A percentile compares a stretch with the other conserved stretches of the same genome.
These are phyloP conservation scores for Lactarius trivialis DNA, from an alignment of 768 basidiomycete species.

Conservation along the genomic window DNA sequence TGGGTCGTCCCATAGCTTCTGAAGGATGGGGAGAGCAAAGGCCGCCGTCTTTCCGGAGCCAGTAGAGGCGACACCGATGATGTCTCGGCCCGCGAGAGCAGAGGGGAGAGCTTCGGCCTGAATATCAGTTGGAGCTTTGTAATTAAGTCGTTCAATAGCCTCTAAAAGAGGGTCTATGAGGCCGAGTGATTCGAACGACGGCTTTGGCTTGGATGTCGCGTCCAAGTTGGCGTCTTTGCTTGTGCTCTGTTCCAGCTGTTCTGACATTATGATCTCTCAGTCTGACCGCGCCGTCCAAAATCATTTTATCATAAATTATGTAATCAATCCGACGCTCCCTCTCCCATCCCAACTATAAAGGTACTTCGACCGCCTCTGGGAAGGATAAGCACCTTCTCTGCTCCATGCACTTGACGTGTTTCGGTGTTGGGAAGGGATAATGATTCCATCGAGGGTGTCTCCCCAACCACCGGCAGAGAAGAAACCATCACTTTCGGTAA, in stretches of 20 bases:
- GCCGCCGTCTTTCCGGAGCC: constrained; percentile 98
- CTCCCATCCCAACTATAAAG: constrained; percentile 71
- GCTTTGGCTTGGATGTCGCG: constrained; percentile 26
- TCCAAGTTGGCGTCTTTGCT: background rate
- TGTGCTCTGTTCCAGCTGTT: background rate
- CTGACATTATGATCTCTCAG: background rate
- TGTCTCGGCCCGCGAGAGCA: constrained; percentile 87
- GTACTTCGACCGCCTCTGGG: constrained; percentile 80
- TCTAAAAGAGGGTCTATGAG: constrained; percentile 85
- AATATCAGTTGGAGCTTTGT: constrained; percentile 85
- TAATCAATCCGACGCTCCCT: constrained; percentile 2
- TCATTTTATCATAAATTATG: background rate
- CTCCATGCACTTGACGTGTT: constrained; percentile 80
- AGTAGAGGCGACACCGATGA: constrained; percentile 97
- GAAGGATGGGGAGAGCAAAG: constrained; percentile 91
- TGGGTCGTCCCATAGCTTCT: constrained; percentile 94
- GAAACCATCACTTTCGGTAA: constrained; percentile 69
- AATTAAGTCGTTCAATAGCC: constrained; percentile 75
- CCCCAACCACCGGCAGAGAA: constrained; percentile 48
- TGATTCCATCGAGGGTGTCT: constrained; percentile 47
- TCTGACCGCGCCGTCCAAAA: background rate
- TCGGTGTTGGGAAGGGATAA: constrained; percentile 56
- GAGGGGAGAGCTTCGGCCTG: constrained; percentile 79
- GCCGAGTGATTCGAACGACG: constrained; percentile 77
- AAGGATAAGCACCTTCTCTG: constrained; percentile 71